phyloP scores from a whole-genome alignment of 2,329 filamentous ascomycete species.

The Cladosporium cucumerinum region DNA sequence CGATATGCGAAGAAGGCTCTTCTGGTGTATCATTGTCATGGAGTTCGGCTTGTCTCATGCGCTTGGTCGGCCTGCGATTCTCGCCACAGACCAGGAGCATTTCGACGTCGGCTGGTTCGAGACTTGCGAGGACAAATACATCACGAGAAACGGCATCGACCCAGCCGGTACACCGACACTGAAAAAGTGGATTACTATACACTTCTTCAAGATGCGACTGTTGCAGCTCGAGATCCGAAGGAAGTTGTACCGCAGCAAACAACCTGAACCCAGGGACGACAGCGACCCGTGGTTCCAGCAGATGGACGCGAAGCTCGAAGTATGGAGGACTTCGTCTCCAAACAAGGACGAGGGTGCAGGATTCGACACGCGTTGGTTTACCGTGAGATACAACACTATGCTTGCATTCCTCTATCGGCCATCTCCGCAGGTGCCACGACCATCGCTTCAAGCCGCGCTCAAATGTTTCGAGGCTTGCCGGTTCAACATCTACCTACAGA shows the following conservation, averaged over 20 bases:
- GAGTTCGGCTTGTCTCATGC: conserved; percentile 84
- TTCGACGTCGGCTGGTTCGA: conserved; percentile 85
- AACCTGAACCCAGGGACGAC: conserved; percentile 71
- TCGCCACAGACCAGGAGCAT: conserved; percentile 76
- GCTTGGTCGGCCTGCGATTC: conserved; percentile 81
- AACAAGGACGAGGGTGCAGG: conserved; percentile 64
- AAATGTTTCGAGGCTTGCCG: conserved; percentile 80
- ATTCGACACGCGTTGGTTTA: conserved; percentile 67
- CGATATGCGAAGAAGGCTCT: conserved; percentile 83
- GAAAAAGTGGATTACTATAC: conserved; percentile 84
- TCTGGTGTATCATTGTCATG: conserved; percentile 85
- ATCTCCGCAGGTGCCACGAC: conserved; percentile 85
- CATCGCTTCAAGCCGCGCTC: conserved; percentile 71
- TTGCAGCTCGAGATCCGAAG: conserved; percentile 84
- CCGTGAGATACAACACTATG: conserved; percentile 77
- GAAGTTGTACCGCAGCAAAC: conserved; percentile 80
- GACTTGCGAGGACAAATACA: conserved; percentile 75
- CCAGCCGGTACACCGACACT: conserved; percentile 63
- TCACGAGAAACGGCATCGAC: conserved; percentile 71
- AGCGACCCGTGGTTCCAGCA: conserved; percentile 80
- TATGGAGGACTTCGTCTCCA: conserved; percentile 76
- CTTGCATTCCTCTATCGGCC: conserved; percentile 83
- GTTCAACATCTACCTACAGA: conserved; percentile 77
- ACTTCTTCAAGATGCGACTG: conserved; percentile 88
- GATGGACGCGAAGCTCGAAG: conserved; percentile 73